Evolutionary conservation across 75 land plant species (phyloP).

Genomic region (Isoetes taiwanensis): DNA sequence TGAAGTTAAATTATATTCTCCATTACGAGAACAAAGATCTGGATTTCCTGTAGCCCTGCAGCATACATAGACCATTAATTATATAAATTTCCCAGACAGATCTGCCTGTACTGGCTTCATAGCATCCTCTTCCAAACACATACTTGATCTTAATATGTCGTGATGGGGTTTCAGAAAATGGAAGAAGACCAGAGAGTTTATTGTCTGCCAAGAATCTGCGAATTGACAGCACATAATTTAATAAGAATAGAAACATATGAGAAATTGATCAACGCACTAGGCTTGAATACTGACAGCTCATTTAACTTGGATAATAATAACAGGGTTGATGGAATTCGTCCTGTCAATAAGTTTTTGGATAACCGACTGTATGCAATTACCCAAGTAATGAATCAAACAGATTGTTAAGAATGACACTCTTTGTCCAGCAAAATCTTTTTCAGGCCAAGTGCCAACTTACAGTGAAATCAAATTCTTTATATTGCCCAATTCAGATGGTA

Average conservation of each 20-base stretch:
- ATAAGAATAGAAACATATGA: neutral
- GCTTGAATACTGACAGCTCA: slow-evolving; percentile 12
- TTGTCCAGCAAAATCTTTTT: neutral
- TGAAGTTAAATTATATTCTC: slow-evolving; percentile 7
- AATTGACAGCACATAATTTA: neutral
- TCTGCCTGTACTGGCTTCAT: neutral
- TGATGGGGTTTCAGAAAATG: neutral
- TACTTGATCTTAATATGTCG: neutral
- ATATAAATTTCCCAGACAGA: neutral
- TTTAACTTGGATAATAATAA: neutral
- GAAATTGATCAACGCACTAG: neutral
- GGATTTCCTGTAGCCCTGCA: slow-evolving; percentile 12
- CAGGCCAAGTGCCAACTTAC: slow-evolving; percentile 7
- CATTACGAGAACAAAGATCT: slow-evolving; percentile 10
- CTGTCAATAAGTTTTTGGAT: slow-evolving; percentile 1
- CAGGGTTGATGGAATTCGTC: slow-evolving; percentile 8
- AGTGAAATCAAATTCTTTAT: slow-evolving; percentile 13
- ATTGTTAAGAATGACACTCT: neutral
- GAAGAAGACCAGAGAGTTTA: slow-evolving; percentile 2
- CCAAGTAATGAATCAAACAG: neutral
- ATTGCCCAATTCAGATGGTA: neutral
- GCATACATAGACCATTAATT: neutral
- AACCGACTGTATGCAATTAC: slow-evolving; percentile 5
- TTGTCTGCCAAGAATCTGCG: slow-evolving; percentile 12
- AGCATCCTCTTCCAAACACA: neutral